Base-by-base conservation (phyloP, 352 stramenopile genomes). In the Saprolegnia parasitica region DNA sequence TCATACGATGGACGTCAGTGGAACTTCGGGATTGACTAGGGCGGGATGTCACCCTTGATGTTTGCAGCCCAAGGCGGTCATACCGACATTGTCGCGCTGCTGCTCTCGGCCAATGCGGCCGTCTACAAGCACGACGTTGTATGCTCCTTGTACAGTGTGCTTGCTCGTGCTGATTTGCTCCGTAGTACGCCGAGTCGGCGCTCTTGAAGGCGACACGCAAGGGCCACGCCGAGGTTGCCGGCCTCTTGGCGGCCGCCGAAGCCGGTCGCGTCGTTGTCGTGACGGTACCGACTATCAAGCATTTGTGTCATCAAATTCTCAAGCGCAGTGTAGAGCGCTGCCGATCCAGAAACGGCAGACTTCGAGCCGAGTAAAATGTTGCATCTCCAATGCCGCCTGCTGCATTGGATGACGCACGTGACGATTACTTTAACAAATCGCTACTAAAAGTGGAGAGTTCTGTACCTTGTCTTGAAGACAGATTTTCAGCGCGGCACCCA, bases 121-220 rank as follows among this genome's bases (percentile, higher is more conserved):
- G 20, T 60, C 52, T 21, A 60, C 35, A 40, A 42, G 16, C 20
- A n/a, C 52, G 52, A 60, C 20, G 13, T 15, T 2, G 52, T 60
- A 60, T 40, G 11, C 11, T 9, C 16, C 35, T 21, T 11, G 11
- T 3, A 18, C 24, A 18, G 3, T 35, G 11, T 9, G 16, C 4
- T n/a, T 49, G 13, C 11, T 40, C 3, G 9, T 13, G 2, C 11
- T 16, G 4, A 60, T 29, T 29, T 60, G 42, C 42, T n/a, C 29
- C 8, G 18, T 60, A 60, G 52, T 21, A n/a, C 11, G 52, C 11
- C 11, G 52, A 60, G 52, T 21, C 52, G 16, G 13, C 52, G 11
- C 11, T 60, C 24, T 60, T 60, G 11, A 60, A 60, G 11, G 52
- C 52, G 11, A n/a, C 52, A 10, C 11, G 52, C 3, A 60, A 60